These are phyloP conservation scores for Asterophora parasitica DNA, from an alignment of 768 basidiomycete genomes.

Conservation along the genomic window DNA sequence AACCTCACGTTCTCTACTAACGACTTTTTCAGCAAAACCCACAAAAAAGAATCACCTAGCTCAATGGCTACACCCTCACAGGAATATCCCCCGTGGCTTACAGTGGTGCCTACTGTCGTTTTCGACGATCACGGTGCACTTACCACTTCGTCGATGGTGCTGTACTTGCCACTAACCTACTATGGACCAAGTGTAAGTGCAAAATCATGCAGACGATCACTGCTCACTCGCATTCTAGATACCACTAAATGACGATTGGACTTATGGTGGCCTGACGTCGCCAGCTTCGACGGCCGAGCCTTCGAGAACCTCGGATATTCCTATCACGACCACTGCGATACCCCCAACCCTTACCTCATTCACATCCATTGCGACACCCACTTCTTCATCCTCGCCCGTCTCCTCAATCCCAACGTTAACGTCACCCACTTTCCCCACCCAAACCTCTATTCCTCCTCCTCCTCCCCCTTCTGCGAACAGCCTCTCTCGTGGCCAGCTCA, in stretches of 20 bases:
- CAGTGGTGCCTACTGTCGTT: conserved; percentile 46
- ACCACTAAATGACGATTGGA: conserved; percentile 67
- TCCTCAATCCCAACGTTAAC: conserved; percentile 16
- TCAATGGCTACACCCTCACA: conserved; percentile 62
- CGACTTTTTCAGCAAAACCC: conserved; percentile 22
- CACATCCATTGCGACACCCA: background rate
- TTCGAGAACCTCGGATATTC: conserved; percentile 13
- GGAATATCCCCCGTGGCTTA: conserved; percentile 69
- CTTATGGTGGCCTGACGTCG: conserved; percentile 68
- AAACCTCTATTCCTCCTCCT: conserved; percentile 20
- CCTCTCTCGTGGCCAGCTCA: conserved; percentile 37
- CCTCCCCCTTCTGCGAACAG: conserved; percentile 11
- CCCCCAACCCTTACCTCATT: conserved; percentile 24
- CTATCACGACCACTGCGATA: conserved; percentile 26
- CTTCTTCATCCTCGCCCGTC: conserved; percentile 16
- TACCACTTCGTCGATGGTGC: conserved; percentile 50
- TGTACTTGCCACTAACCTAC: conserved; percentile 73
- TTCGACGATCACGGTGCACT: conserved; percentile 51
- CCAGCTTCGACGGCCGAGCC: conserved; percentile 42
- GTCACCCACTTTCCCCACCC: conserved; percentile 19
- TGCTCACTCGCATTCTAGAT: conserved; percentile 41
- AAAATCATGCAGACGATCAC: background rate
- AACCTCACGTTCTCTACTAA: conserved; percentile 44
- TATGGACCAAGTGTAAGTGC: conserved; percentile 69
- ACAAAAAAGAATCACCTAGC: conserved; percentile 11